Evolutionary conservation across 2,329 filamentous ascomycete genomes (phyloP).

Genomic region (Alternaria triticina): DNA sequence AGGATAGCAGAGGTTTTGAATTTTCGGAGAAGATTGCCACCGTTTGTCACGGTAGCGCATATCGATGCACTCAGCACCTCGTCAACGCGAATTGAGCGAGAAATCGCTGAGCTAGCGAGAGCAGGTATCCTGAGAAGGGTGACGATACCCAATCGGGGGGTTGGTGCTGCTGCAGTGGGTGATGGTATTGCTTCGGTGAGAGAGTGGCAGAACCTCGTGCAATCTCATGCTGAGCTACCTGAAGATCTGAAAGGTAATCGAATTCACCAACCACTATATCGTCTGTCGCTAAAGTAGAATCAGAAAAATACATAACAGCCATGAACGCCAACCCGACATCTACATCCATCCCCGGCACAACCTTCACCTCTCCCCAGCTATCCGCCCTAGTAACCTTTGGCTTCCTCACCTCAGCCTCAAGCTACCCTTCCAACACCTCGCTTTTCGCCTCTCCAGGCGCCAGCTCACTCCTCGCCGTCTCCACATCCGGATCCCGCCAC

Average conservation of each 20-base stretch:
- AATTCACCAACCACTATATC: neutral
- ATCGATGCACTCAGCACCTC: conserved; percentile 68
- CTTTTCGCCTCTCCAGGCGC: conserved; percentile 52
- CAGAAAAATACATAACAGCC: conserved; percentile 59
- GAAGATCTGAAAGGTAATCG: conserved; percentile 47
- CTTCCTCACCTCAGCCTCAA: conserved; percentile 63
- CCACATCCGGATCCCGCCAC: conserved; percentile 65
- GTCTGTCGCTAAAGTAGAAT: conserved; percentile 5
- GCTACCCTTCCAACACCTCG: conserved; percentile 44
- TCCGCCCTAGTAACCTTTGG: conserved; percentile 69
- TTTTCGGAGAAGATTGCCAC: conserved; percentile 65
- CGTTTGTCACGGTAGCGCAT: conserved; percentile 70
- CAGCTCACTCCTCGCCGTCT: conserved; percentile 62
- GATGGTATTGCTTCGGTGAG: conserved; percentile 67
- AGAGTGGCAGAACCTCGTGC: conserved; percentile 54
- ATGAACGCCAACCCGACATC: conserved; percentile 60
- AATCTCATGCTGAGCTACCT: conserved; percentile 27
- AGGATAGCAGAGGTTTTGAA: conserved; percentile 69
- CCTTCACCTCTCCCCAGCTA: conserved; percentile 57
- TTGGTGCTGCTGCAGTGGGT: conserved; percentile 63
- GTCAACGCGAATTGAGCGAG: conserved; percentile 70
- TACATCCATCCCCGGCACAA: conserved; percentile 48
- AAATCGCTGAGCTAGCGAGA: conserved; percentile 66
- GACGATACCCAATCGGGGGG: conserved; percentile 66
- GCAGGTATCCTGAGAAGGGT: conserved; percentile 67